Conservation (phyloP, 2,329 filamentous ascomycete species). For the Monosporascus sp. region DNA sequence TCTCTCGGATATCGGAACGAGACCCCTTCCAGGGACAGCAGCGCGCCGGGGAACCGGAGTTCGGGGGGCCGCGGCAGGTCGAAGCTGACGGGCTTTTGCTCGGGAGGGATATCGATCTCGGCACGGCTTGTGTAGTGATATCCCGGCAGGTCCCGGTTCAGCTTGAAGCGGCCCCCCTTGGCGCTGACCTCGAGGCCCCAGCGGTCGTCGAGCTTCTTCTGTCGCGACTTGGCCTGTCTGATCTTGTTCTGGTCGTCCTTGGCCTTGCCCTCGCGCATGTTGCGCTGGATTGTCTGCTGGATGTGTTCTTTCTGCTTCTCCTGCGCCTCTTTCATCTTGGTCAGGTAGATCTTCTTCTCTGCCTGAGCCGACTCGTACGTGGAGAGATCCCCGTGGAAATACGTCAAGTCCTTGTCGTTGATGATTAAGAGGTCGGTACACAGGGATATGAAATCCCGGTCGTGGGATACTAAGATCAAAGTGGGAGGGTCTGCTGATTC, state of each 20-base stretch:
- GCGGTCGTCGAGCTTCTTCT: conserved; percentile 79
- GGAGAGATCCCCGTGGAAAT: conserved; percentile 70
- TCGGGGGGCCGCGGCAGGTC: conserved; percentile 59
- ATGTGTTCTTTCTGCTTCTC: conserved; percentile 78
- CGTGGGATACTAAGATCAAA: conserved; percentile 76
- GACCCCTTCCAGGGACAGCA: conserved; percentile 67
- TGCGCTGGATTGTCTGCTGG: conserved; percentile 69
- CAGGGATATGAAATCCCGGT: conserved; percentile 72
- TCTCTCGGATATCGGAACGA: conserved; percentile 54
- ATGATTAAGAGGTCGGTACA: conserved; percentile 75
- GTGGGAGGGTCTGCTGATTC: conserved; percentile 54
- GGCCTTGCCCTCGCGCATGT: conserved; percentile 68
- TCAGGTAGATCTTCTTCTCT: conserved; percentile 63
- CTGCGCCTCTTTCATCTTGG: conserved; percentile 74
- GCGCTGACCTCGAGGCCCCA: conserved; percentile 71
- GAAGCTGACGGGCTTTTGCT: conserved; percentile 54
- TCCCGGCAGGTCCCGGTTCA: conserved; percentile 68
- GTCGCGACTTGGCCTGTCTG: conserved; percentile 75
- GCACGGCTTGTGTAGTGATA: conserved; percentile 53
- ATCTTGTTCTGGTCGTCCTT: conserved; percentile 81
- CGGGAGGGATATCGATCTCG: conserved; percentile 66
- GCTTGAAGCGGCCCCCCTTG: conserved; percentile 71
- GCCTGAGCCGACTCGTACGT: conserved; percentile 65
- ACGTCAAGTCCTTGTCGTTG: conserved; percentile 64
- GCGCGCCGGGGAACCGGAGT: conserved; percentile 67